Evolutionary conservation across 306 rosid genomes (phyloP), one percentile per base, ranked within the genome.

Genomic region (Pachyrhizus erosus): DNA sequence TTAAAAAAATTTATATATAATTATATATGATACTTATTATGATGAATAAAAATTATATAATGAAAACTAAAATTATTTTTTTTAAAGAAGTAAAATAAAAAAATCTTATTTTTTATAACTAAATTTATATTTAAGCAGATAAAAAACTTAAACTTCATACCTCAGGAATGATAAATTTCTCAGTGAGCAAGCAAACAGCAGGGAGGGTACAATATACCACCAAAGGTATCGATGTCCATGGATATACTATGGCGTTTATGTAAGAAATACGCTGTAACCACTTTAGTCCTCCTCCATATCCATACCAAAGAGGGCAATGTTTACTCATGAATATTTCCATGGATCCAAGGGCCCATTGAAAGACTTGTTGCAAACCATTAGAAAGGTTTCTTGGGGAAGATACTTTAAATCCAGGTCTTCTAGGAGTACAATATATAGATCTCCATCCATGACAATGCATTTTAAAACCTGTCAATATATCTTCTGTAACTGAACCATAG

Each of bases 401-500:
- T 54, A 83, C 91, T 84, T 87, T 86, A 69, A 92, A 89, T 68
- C 94, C 97, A 21, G 89, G 80, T 65, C 92, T 87, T 52, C 40
- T 54, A 8, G 93, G 95, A 58, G 78, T 77, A 34, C 95, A 91
- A 65, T 89, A 91, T 79, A 92, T 88, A 9, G 97, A 92, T 85
- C 92, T 82, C 97, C 97, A 92, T 26, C 97, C 97, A 81, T 87
- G 92, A 34, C 93, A 91, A 31, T 92, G 97, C 90, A 92, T 91
- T 87, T 92, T 92, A 80, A 92, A 92, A 7, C 95, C 91, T 39
- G 95, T 92, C 77, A 91, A 51, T 58, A 88, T 91, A 68, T 92
- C 93, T 85, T 89, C 94, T 42, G 89, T 88, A 15, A 85, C 86
- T 17, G 95, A 92, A 70, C 97, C 95, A 81, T 92, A 91, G 78